These are phyloP conservation scores for Sclerotinia spermophila DNA, from an alignment of 2,329 filamentous ascomycete species.

Conservation along the genomic window DNA sequence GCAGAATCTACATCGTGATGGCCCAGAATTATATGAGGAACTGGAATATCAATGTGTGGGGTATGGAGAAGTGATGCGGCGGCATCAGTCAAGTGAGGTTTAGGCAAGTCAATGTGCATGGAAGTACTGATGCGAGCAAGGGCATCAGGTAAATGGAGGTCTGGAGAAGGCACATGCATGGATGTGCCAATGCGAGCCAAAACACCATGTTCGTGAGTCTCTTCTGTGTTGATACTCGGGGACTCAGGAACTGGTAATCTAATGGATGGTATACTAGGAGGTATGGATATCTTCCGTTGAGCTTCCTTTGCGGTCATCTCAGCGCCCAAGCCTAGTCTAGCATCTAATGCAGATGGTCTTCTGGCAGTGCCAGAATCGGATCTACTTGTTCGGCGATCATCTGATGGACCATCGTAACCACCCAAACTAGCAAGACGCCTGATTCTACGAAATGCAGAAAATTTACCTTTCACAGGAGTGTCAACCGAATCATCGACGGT, in stretches of 20 bases:
- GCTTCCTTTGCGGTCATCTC: not conserved
- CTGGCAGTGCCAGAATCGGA: not conserved
- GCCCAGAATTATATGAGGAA: not conserved
- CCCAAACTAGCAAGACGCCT: slow-evolving; percentile 13
- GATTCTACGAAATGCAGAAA: slow-evolving; percentile 13
- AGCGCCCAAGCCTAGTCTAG: slow-evolving; percentile 1
- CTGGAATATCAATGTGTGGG: not conserved
- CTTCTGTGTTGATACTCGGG: too few species aligned
- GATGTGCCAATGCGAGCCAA: not conserved
- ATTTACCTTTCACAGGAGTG: slow-evolving; percentile 13
- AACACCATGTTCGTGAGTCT: not conserved
- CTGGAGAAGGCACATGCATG: not conserved
- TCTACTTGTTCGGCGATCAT: not conserved
- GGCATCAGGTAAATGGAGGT: not conserved
- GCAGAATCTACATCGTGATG: not conserved
- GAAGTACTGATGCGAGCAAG: not conserved
- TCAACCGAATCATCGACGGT: not conserved
- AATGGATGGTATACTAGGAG: not conserved
- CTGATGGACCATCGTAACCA: slow-evolving; percentile 14
- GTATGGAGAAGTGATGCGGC: slow-evolving; percentile 6
- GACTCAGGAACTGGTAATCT: not conserved
- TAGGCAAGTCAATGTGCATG: slow-evolving; percentile 1
- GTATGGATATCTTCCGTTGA: slow-evolving; percentile 1
- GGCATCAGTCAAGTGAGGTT: not conserved
- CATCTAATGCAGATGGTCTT: not conserved